Percentiles rank a stretch among this genome's conserved stretches.
These are phyloP conservation scores for Coemansia sp. DNA, from an alignment of 192 early-diverging fungal species.

Conservation along the genomic window DNA sequence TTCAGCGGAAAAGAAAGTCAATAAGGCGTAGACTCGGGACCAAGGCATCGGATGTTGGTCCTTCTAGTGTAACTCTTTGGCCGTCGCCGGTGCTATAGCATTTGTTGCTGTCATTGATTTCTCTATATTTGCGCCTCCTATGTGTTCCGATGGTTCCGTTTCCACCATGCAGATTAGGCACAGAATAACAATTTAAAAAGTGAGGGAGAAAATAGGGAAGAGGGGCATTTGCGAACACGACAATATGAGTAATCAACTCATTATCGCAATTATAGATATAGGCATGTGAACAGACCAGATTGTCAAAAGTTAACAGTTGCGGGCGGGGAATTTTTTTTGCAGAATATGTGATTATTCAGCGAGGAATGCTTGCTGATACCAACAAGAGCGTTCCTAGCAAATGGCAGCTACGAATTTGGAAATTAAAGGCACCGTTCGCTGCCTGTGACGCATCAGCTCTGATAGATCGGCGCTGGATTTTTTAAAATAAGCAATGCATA, in stretches of 20 bases:
- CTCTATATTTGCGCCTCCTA: no score
- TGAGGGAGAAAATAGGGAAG: no score
- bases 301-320: background rate
- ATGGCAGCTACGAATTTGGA: background rate
- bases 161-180: background rate
- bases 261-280: background rate
- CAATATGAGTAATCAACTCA: background rate
- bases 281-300: background rate
- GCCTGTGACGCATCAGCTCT: slow-evolving; percentile 3
- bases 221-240: background rate
- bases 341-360: background rate
- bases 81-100: background rate
- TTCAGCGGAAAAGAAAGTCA: background rate
- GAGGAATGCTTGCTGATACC: background rate
- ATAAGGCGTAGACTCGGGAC: background rate
- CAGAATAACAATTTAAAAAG: background rate
- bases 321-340: background rate
- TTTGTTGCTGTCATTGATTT: no score
- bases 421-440: background rate
- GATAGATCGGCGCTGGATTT: background rate
- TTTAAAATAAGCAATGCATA: background rate
- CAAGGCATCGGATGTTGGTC: background rate
- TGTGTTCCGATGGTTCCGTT: no score
- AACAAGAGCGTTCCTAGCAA: background rate
- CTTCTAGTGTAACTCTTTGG: no score